phyloP scores from a whole-genome alignment of 225 moss, liverwort and hornwort species.

The Asterella californica region DNA sequence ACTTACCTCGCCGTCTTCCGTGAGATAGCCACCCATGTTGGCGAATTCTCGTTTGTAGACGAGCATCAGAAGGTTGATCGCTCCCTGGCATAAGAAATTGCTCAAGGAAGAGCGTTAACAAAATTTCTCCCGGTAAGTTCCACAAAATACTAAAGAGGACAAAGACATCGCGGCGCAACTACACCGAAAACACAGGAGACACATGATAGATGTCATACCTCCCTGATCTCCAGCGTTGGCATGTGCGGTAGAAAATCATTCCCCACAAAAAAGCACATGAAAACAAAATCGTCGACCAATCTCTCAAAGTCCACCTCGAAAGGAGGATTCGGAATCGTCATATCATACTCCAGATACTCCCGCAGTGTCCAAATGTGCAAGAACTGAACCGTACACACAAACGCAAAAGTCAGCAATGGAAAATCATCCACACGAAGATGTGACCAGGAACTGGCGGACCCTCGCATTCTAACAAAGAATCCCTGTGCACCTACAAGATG shows the following conservation, averaged over 20 bases:
- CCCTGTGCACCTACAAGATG: not conserved
- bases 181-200: not conserved
- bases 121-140: not conserved
- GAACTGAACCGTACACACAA: slow-evolving; percentile 51
- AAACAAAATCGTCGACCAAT: slow-evolving; percentile 94
- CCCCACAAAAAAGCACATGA: slow-evolving; percentile 99
- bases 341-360: slow-evolving; percentile 91
- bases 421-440: not conserved
- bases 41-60: slow-evolving; percentile 88
- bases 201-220: slow-evolving; percentile 43
- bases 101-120: not conserved
- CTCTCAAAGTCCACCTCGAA: slow-evolving; percentile 93
- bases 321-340: slow-evolving; percentile 64
- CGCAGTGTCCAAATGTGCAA: slow-evolving; percentile 91
- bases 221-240: slow-evolving; percentile 95
- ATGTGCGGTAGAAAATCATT: slow-evolving; percentile 99
- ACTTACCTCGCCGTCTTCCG: slow-evolving; percentile 85
- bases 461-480: not conserved
- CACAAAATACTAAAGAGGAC: not conserved
- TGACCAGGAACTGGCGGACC: not conserved
- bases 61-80: slow-evolving; percentile 84
- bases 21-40: slow-evolving; percentile 85
- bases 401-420: not conserved
- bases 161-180: not conserved
- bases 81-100: slow-evolving; percentile 50